A percentile compares a stretch with the other conserved stretches of the same genome.
Evolutionary conservation across 1,139 yeast genomes (phyloP).

Genomic region (Debaryomyces nepalensis): DNA sequence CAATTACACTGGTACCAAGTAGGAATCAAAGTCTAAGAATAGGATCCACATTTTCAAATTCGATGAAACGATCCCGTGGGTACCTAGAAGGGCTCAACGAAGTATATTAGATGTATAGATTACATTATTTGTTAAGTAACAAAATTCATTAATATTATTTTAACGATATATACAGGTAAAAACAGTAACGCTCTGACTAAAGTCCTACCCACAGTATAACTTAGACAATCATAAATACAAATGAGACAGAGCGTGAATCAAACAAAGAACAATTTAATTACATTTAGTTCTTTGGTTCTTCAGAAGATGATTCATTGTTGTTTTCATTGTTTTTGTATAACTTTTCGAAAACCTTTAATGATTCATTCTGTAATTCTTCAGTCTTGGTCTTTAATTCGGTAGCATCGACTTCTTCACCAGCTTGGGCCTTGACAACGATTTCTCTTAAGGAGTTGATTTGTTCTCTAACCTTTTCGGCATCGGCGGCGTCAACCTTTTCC

Average conservation of each 20-base stretch:
- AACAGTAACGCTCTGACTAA: conserved; percentile 9
- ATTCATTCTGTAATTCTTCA: conserved; percentile 90
- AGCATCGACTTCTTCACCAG: conserved; percentile 86
- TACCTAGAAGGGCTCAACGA: conserved; percentile 20
- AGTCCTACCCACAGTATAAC: neutral
- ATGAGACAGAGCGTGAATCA: conserved; percentile 2
- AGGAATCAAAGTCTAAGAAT: conserved; percentile 19
- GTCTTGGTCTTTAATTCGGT: conserved; percentile 89
- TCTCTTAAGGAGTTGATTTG: conserved; percentile 83
- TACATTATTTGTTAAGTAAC: conserved; percentile 7
- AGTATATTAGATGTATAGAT: conserved; percentile 15
- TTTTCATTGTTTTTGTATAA: conserved; percentile 78
- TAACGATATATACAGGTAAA: conserved; percentile 23
- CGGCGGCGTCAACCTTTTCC: conserved; percentile 87
- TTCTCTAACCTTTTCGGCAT: conserved; percentile 83
- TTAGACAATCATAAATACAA: conserved; percentile 6
- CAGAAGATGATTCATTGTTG: conserved; percentile 32
- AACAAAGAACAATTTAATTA: conserved; percentile 1
- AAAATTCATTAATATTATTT: conserved; percentile 7
- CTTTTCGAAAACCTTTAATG: conserved; percentile 93
- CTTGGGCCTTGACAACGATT: conserved; percentile 89
- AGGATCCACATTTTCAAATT: conserved; percentile 20
- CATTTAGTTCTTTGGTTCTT: conserved; percentile 50
- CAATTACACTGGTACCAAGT: neutral
- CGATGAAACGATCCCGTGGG: conserved; percentile 28